Evolutionary conservation across 768 basidiomycete genomes (phyloP), one percentile per base, ranked within the genome.

Genomic region (Crepidotus variabilis): DNA sequence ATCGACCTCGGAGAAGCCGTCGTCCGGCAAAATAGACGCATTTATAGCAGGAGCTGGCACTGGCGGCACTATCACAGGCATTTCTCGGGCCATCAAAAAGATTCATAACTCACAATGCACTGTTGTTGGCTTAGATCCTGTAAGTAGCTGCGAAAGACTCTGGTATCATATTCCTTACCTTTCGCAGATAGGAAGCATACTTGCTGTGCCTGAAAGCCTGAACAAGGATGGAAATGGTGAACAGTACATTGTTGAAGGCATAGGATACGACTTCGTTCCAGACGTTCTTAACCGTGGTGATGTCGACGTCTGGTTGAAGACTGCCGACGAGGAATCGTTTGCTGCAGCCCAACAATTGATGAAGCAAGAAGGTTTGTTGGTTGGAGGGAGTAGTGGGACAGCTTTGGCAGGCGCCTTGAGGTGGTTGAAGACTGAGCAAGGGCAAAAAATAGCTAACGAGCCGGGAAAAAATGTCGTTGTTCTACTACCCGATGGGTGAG

Each of bases 381-480:
- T 97, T 2, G 97, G 97, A 6, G 97, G 97, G 1, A 95, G 92
- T 66, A 91, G 89, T 61, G 97, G 97, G 0, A 92, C 90, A 67
- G 85, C 88, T 0, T 73, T 98, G 36, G 80, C 85, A 22, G 93
- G 90, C 46, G 82, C 91, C 4, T 65, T 97, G 45, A 69, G 79
- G 51, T 98, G 90, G 86, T 74, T 99, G 54, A 85, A 81, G 62
- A 86, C 79, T 6, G 81, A 82, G 6, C 82, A 81, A 47, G 96
- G 95, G 0, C 71, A 74, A 63, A 66, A 71, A 24, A 71, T 90
- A 8, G 87, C 87, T 0, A 74, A 84, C 56, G 84, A 83, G 0
- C 76, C 81, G 47, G 94, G 90, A 11, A 76, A 78, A 70, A 99
- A 98, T 65, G 92, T 97, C 6, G 92, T 99, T 0, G 79, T 98